phyloP scores from a whole-genome alignment of 169 alveolate species.

The Plasmodium ovale region DNA sequence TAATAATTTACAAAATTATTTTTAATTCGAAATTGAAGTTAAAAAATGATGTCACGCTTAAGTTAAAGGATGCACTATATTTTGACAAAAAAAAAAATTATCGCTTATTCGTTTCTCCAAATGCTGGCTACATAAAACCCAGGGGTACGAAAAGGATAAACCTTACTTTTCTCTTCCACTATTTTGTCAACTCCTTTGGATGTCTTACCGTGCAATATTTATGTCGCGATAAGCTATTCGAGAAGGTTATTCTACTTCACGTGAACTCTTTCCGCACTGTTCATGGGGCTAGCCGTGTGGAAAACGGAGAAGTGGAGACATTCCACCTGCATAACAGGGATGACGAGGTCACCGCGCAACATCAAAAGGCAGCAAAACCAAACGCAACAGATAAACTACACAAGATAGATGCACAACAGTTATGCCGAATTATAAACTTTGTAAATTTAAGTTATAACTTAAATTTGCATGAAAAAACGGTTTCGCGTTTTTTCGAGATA shows the following conservation, averaged over 20 bases:
- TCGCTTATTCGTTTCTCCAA: slow-evolving; percentile 25
- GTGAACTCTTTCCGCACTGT: slow-evolving; percentile 10
- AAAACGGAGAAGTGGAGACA: background rate
- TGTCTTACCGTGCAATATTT: slow-evolving; percentile 20
- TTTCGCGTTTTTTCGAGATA: background rate
- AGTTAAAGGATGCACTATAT: slow-evolving; percentile 36
- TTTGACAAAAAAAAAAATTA: slow-evolving; percentile 26
- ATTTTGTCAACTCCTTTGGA: slow-evolving; percentile 54
- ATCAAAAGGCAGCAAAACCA: no score
- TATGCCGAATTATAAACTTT: background rate
- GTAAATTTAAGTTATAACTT: background rate
- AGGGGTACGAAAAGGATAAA: slow-evolving; percentile 4
- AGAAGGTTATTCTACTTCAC: background rate
- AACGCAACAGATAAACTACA: background rate
- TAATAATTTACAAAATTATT: slow-evolving; percentile 1
- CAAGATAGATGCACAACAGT: background rate
- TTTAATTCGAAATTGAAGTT: slow-evolving; percentile 16
- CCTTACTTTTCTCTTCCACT: slow-evolving; percentile 26
- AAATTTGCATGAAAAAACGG: background rate
- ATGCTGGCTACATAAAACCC: slow-evolving; percentile 53
- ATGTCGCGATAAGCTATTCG: background rate
- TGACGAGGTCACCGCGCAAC: no score
- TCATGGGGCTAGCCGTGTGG: no score
- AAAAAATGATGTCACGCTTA: slow-evolving; percentile 15
- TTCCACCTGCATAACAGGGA: background rate